Evolutionary conservation across 139 green algal genomes (phyloP).

Genomic region (Picochlorum sp.): DNA sequence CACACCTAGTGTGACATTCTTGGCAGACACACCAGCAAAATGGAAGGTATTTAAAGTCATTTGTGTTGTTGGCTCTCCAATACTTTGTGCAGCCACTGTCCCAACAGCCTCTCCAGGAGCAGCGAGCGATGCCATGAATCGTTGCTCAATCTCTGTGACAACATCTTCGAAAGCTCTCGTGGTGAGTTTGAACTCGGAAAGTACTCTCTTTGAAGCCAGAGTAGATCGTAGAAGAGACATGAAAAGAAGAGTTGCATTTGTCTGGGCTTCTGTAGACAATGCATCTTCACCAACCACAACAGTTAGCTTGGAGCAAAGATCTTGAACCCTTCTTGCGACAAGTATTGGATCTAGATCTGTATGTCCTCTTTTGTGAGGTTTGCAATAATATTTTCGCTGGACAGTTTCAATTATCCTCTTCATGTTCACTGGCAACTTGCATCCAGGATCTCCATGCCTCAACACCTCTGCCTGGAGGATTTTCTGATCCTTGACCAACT

Average conservation of each 20-base stretch:
- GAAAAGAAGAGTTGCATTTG: constrained; percentile 91
- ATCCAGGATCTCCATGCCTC: constrained; percentile 54
- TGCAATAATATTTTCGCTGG: constrained; percentile 55
- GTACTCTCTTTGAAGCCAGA: constrained; percentile 81
- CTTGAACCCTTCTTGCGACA: constrained; percentile 42
- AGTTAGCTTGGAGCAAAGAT: constrained; percentile 55
- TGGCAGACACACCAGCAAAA: constrained; percentile 46
- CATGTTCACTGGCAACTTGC: constrained; percentile 89
- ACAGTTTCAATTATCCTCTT: constrained; percentile 88
- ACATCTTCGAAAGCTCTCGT: constrained; percentile 82
- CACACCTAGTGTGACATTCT: constrained; percentile 97
- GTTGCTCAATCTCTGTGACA: constrained; percentile 73
- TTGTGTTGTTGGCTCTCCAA: constrained; percentile 85
- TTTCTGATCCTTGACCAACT: constrained; percentile 50
- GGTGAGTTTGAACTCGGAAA: constrained; percentile 71
- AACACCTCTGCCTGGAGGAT: constrained; percentile 75
- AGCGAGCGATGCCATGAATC: constrained; percentile 42
- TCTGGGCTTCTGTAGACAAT: constrained; percentile 82
- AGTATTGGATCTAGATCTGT: constrained; percentile 50
- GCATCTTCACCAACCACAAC: constrained; percentile 66
- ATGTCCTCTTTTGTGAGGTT: constrained; percentile 16
- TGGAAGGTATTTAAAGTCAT: constrained; percentile 30
- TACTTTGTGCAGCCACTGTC: constrained; percentile 84
- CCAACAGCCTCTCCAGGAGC: constrained; percentile 85
- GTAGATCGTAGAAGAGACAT: constrained; percentile 69